Evolutionary conservation across 2,329 filamentous ascomycete genomes (phyloP).

Genomic region (Akanthomyces lecanii): DNA sequence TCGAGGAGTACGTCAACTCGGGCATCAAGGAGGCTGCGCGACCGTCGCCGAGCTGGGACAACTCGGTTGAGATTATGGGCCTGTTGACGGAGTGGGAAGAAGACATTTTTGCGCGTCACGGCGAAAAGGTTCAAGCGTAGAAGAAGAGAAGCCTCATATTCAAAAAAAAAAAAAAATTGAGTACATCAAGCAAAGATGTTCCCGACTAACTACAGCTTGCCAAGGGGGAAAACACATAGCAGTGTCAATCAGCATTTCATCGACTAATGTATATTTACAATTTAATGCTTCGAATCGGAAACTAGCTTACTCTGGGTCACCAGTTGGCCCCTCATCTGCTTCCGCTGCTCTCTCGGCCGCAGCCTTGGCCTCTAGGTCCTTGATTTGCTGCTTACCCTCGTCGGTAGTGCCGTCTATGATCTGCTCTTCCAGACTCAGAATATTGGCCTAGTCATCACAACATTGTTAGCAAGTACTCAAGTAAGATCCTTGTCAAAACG

Average conservation of each 20-base stretch:
- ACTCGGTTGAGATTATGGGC: conserved; percentile 27
- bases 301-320: conserved; percentile 38
- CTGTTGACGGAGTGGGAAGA: conserved; percentile 26
- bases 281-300: not conserved
- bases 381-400: conserved; percentile 72
- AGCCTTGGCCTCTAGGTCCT: conserved; percentile 62
- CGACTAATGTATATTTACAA: not conserved
- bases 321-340: conserved; percentile 18
- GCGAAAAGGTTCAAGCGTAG: conserved; percentile 1
- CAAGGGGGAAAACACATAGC: not conserved
- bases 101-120: conserved; percentile 16
- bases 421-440: conserved; percentile 85
- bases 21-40: conserved; percentile 22
- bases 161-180: not conserved
- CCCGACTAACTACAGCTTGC: not conserved
- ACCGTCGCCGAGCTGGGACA: conserved; percentile 24
- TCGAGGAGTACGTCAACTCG: conserved; percentile 22
- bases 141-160: not conserved
- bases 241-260: not conserved
- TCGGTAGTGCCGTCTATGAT: conserved; percentile 94
- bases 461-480: not conserved
- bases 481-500: not conserved
- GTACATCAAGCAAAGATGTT: not conserved
- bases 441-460: conserved; percentile 57
- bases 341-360: conserved; percentile 25